Percentiles rank a stretch among this genome's conserved stretches.
These are phyloP conservation scores for Diaporthe sp. DNA, from an alignment of 2,329 filamentous ascomycete genomes.

Conservation along the genomic window DNA sequence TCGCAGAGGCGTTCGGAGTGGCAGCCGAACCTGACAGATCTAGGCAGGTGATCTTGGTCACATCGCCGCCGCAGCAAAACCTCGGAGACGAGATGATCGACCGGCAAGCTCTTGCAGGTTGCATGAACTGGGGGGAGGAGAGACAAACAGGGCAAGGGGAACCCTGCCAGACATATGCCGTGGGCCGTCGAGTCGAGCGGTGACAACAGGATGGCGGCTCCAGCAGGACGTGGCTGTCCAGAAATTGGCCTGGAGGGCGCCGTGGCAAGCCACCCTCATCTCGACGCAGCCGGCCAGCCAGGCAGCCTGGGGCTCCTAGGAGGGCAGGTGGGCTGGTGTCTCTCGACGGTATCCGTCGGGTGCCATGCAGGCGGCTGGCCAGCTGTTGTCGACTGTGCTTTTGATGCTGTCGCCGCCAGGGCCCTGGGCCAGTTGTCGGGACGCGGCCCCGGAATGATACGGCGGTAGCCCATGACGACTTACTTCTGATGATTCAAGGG, in stretches of 20 bases:
- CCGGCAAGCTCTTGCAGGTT: slow-evolving; percentile 19
- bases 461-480: neutral
- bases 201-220: neutral
- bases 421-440: neutral
- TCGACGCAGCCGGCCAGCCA: neutral
- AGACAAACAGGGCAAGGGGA: slow-evolving; percentile 13
- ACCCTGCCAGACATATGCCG: neutral
- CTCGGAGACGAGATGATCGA: slow-evolving; percentile 24
- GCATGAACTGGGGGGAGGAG: slow-evolving; percentile 1
- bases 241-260: neutral
- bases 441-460: neutral
- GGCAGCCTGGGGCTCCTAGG: neutral
- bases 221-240: neutral
- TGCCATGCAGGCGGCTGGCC: neutral
- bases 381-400: slow-evolving; percentile 1
- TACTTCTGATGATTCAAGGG: slow-evolving; percentile 20
- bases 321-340: neutral
- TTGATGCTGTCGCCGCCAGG: neutral
- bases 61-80: neutral
- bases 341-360: neutral
- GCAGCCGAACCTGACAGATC: slow-evolving; percentile 21
- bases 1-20: slow-evolving; percentile 7
- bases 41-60: slow-evolving; percentile 20
- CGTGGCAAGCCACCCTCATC: slow-evolving; percentile 12
- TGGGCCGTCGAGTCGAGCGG: slow-evolving; percentile 4